Evolutionary conservation across 2,329 filamentous ascomycete genomes (phyloP).

Genomic region (Akanthomyces dipterigenus): DNA sequence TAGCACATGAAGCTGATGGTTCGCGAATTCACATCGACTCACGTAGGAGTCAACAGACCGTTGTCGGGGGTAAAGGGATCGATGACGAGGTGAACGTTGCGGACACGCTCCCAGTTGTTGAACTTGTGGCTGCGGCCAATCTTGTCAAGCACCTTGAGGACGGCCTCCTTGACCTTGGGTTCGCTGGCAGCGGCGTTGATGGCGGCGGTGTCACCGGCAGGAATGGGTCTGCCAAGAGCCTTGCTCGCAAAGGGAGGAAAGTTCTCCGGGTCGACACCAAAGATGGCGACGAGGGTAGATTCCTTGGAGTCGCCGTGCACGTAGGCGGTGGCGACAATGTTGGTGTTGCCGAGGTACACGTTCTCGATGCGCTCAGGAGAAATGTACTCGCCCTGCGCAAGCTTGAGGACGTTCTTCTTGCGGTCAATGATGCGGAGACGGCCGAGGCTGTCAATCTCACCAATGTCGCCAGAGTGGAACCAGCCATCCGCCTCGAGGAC

Average conservation of each 20-base stretch:
- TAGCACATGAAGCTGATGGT: slow-evolving; percentile 4
- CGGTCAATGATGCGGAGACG: slow-evolving; percentile 93
- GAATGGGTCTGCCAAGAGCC: slow-evolving; percentile 62
- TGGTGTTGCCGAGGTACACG: slow-evolving; percentile 77
- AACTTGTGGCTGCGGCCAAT: slow-evolving; percentile 82
- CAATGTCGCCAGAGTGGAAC: slow-evolving; percentile 96
- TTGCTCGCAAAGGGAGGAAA: slow-evolving; percentile 79
- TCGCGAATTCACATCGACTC: slow-evolving; percentile 36
- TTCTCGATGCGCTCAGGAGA: slow-evolving; percentile 97
- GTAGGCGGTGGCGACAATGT: slow-evolving; percentile 72
- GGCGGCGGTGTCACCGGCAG: slow-evolving; percentile 56
- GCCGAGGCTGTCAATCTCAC: slow-evolving; percentile 74
- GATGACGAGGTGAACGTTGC: slow-evolving; percentile 64
- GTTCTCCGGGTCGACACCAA: slow-evolving; percentile 76
- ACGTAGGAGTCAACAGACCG: slow-evolving; percentile 82
- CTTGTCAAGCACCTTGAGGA: slow-evolving; percentile 70
- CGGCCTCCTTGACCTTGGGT: slow-evolving; percentile 64
- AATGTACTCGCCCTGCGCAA: slow-evolving; percentile 96
- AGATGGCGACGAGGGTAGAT: slow-evolving; percentile 75
- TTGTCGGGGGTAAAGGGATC: slow-evolving; percentile 95
- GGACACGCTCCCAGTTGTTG: slow-evolving; percentile 83
- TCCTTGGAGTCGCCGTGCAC: slow-evolving; percentile 87
- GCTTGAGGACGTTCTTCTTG: slow-evolving; percentile 96
- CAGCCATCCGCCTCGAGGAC: slow-evolving; percentile 81
- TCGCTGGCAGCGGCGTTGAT: slow-evolving; percentile 63